Percentiles rank a stretch among this genome's conserved stretches.
phyloP scores from a whole-genome alignment of 2,329 filamentous ascomycete species.

The Gnomoniopsis sp. region DNA sequence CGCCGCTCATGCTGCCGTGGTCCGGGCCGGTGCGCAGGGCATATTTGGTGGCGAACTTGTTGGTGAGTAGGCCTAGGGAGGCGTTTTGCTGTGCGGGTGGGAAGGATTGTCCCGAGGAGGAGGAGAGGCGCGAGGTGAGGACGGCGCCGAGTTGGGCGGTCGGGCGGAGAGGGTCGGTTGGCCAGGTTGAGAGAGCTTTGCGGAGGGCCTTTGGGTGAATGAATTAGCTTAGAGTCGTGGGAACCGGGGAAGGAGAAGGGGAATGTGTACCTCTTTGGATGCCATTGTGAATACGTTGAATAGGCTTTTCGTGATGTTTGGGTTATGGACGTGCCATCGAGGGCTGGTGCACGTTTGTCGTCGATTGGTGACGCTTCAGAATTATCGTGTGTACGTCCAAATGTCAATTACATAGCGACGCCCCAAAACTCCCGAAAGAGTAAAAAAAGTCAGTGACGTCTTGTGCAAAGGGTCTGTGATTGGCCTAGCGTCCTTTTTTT shows the following conservation, averaged over 20 bases:
- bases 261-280: constrained; percentile 8
- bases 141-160: constrained; percentile 60
- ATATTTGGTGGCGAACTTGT: constrained; percentile 56
- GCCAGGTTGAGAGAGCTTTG: constrained; percentile 55
- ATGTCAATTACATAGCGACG: too few species aligned
- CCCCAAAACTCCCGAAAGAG: neutral
- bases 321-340: too few species aligned
- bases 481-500: neutral
- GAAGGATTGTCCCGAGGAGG: too few species aligned
- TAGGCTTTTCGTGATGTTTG: neutral
- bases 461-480: neutral
- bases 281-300: constrained; percentile 7
- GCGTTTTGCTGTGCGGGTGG: constrained; percentile 51
- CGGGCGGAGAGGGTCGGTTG: constrained; percentile 60
- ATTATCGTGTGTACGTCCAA: neutral
- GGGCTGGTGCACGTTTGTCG: neutral
- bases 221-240: too few species aligned
- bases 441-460: neutral
- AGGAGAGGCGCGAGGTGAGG: constrained; percentile 41
- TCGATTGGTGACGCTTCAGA: neutral
- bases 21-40: neutral
- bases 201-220: constrained; percentile 16
- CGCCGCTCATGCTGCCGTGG: constrained; percentile 36
- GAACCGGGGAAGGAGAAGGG: neutral
- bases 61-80: constrained; percentile 54